phyloP scores from a whole-genome alignment of 2,329 filamentous ascomycete genomes.

The Clonostachys byssicola region DNA sequence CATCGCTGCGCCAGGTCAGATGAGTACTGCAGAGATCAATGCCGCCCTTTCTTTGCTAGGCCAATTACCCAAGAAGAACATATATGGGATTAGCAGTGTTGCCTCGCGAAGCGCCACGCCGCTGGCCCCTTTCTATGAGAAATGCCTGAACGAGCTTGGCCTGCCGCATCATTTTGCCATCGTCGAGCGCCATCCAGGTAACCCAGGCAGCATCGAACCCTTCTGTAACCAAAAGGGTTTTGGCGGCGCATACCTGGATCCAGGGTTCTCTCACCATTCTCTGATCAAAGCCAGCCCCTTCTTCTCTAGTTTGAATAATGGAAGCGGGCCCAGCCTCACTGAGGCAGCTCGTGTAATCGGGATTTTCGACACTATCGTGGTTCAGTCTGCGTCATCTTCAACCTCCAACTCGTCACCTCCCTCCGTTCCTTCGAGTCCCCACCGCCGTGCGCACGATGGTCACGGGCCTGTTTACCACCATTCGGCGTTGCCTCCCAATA shows the following conservation, averaged over 20 bases:
- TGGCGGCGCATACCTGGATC: conserved; percentile 78
- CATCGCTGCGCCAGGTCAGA: conserved; percentile 79
- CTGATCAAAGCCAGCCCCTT: conserved; percentile 54
- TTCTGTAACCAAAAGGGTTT: conserved; percentile 72
- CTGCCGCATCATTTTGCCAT: conserved; percentile 77
- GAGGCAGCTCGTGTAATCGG: conserved; percentile 77
- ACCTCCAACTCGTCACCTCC: conserved; percentile 28
- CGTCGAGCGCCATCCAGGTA: conserved; percentile 65
- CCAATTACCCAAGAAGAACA: conserved; percentile 72
- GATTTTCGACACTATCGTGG: conserved; percentile 74
- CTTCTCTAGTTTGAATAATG: conserved; percentile 44
- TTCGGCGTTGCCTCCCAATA: conserved; percentile 38
- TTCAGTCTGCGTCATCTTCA: conserved; percentile 1
- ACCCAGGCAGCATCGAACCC: conserved; percentile 62
- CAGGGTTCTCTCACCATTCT: conserved; percentile 57
- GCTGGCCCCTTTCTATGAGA: conserved; percentile 82
- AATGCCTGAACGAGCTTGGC: conserved; percentile 77
- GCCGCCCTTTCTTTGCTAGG: conserved; percentile 73
- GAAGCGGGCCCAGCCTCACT: conserved; percentile 55
- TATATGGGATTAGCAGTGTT: conserved; percentile 75
- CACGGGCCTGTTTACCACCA: conserved; percentile 12
- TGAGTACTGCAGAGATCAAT: conserved; percentile 85
- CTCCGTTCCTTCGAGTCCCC: conserved; percentile 44
- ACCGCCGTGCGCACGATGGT: conserved; percentile 23
- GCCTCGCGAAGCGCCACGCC: conserved; percentile 60